Conservation (phyloP, 164 flowering plant genomes). For the Hamamelis virginiana region DNA sequence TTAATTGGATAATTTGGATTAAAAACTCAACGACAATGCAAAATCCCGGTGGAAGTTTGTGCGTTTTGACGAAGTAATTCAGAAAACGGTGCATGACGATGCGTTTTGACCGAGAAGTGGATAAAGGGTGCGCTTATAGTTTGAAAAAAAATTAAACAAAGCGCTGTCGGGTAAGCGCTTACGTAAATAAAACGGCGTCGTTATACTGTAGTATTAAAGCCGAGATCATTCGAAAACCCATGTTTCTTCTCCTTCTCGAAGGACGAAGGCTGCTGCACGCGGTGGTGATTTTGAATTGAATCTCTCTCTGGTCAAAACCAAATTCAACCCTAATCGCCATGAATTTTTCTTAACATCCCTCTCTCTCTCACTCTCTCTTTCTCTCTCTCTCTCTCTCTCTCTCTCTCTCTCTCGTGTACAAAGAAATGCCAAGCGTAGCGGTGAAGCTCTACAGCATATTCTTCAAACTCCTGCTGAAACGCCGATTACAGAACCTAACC, state of each 20-base stretch:
- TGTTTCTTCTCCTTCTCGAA: neutral
- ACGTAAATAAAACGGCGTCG: neutral
- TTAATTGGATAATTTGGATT: too few species aligned
- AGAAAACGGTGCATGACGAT: too few species aligned
- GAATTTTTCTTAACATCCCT: conserved; percentile 28
- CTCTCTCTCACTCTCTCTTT: conserved; percentile 63
- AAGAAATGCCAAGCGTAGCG: conserved; percentile 61
- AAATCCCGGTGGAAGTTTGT: too few species aligned
- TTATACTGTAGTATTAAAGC: neutral
- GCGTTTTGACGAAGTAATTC: too few species aligned
- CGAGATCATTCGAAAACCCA: neutral
- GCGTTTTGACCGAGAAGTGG: too few species aligned
- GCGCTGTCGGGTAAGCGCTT: too few species aligned
- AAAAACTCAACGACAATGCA: too few species aligned
- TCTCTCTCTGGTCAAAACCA: neutral
- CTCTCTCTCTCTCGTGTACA: conserved; percentile 64
- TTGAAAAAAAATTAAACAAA: neutral
- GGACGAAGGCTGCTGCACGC: neutral
- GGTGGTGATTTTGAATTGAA: neutral
- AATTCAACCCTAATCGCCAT: conserved; percentile 2
- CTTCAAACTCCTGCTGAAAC: conserved; percentile 65
- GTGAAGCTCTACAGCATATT: conserved; percentile 75
- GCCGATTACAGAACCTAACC: conserved; percentile 50
- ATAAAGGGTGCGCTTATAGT: too few species aligned
- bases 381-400: conserved; percentile 62